Conservation (phyloP, 108 stramenopile species). For the Nitzschia sp. region DNA sequence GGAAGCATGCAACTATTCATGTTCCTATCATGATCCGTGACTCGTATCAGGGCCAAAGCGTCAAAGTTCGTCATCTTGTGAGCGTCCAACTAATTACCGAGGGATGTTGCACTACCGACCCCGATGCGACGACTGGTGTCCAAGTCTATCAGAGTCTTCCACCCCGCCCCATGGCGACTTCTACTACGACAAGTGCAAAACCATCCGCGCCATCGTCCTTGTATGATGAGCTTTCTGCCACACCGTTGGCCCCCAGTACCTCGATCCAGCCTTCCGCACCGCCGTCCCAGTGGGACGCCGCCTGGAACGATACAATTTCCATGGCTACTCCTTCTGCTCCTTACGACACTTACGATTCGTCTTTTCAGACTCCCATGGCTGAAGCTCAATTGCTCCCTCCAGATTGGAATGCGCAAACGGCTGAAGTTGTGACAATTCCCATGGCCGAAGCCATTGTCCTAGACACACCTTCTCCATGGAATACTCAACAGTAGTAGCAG, state of each 20-base stretch:
- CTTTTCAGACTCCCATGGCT: slow-evolving; percentile 2
- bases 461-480: slow-evolving; percentile 5
- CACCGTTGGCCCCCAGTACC: neutral
- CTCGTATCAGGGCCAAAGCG: slow-evolving; percentile 18
- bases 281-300: neutral
- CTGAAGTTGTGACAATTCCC: slow-evolving; percentile 32
- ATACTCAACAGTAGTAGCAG: neutral
- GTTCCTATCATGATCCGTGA: slow-evolving; percentile 10
- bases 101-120: slow-evolving; percentile 35
- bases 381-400: slow-evolving; percentile 23
- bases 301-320: neutral
- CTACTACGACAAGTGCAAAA: too few relatives aligned
- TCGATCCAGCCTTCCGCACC: slow-evolving; percentile 16
- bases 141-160: neutral
- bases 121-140: slow-evolving; percentile 25
- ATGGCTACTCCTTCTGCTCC: slow-evolving; percentile 4
- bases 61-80: slow-evolving; percentile 22
- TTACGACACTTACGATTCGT: neutral
- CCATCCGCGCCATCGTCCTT: slow-evolving; percentile 8
- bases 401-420: slow-evolving; percentile 39
- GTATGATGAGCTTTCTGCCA: neutral
- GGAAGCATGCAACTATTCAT: neutral
- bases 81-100: slow-evolving; percentile 4
- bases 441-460: slow-evolving; percentile 34
- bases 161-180: too few relatives aligned